These are phyloP conservation scores for Wallacemonas sp. DNA, from an alignment of 208 protist genomes.

Conservation along the genomic window DNA sequence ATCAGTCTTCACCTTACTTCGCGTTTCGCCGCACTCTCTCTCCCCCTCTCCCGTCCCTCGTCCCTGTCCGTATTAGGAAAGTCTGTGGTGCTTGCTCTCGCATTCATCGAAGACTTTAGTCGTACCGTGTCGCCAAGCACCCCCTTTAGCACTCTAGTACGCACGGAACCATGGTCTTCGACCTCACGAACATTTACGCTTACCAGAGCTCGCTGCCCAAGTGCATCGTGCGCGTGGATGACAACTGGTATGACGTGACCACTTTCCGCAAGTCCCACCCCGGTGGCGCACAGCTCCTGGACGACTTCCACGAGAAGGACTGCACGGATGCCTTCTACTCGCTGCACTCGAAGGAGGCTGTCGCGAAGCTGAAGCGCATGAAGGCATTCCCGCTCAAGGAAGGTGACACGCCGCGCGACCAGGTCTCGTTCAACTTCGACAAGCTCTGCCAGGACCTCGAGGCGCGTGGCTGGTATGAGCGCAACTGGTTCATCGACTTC, in stretches of 20 bases:
- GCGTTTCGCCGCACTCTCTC: no score
- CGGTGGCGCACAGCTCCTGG: conserved; percentile 69
- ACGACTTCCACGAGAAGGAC: conserved; percentile 77
- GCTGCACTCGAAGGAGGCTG: conserved; percentile 75
- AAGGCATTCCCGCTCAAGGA: conserved; percentile 71
- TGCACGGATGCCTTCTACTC: conserved; percentile 82
- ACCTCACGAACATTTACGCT: conserved; percentile 47
- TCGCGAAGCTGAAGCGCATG: conserved; percentile 78
- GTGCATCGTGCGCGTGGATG: conserved; percentile 75
- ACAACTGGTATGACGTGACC: conserved; percentile 84
- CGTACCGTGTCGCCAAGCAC: no score
- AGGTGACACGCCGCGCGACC: conserved; percentile 52
- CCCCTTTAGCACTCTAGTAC: no score
- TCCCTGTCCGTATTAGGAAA: no score
- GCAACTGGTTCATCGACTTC: conserved; percentile 70
- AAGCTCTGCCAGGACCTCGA: conserved; percentile 62
- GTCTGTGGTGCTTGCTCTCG: no score
- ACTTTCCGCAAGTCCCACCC: conserved; percentile 77
- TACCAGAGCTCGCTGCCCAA: conserved; percentile 72
- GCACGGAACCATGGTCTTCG: conserved; percentile 45
- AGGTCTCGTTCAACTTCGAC: conserved; percentile 62
- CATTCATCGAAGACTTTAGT: no score
- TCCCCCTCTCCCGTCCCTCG: no score
- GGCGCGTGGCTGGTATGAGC: conserved; percentile 64
- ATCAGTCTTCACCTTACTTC: no score